Conservation (phyloP, 495 filamentous ascomycete genomes). For the Penicillium antarcticum region DNA sequence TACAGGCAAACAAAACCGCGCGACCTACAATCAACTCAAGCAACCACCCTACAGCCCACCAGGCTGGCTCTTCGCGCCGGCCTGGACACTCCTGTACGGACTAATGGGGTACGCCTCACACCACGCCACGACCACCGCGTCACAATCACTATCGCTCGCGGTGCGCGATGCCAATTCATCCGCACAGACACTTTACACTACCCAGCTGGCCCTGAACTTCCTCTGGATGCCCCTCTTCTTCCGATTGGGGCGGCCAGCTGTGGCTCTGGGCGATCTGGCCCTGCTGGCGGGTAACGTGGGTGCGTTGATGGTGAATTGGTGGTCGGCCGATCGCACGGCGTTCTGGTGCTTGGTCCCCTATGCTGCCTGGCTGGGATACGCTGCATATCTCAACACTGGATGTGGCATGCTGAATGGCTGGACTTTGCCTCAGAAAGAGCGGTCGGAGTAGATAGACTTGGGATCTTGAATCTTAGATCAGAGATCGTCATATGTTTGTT, state of each 20-base stretch:
- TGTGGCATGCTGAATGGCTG: slow-evolving; percentile 21
- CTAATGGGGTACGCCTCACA: slow-evolving; percentile 87
- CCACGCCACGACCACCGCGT: slow-evolving; percentile 57
- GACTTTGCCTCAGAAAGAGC: slow-evolving; percentile 10
- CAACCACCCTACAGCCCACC: slow-evolving; percentile 83
- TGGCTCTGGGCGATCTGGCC: slow-evolving; percentile 73
- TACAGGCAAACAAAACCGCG: slow-evolving; percentile 53
- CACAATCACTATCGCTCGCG: slow-evolving; percentile 37
- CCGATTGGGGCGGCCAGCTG: slow-evolving; percentile 60
- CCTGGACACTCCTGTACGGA: slow-evolving; percentile 84
- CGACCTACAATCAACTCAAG: slow-evolving; percentile 62
- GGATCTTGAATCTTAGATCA: too few relatives aligned
- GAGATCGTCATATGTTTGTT: neutral
- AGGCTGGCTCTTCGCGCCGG: slow-evolving; percentile 73
- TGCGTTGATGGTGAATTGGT: slow-evolving; percentile 71
- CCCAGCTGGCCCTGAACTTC: slow-evolving; percentile 80
- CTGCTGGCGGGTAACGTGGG: slow-evolving; percentile 65
- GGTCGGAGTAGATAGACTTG: slow-evolving; percentile 3
- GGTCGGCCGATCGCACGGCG: slow-evolving; percentile 64
- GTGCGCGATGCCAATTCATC: slow-evolving; percentile 22
- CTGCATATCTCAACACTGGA: slow-evolving; percentile 30
- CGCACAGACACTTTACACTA: slow-evolving; percentile 67
- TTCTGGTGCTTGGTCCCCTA: slow-evolving; percentile 78
- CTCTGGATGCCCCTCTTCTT: slow-evolving; percentile 97
- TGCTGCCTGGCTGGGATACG: slow-evolving; percentile 77